Evolutionary conservation across 2,329 filamentous ascomycete species (phyloP), one percentile per base, ranked within the genome.

Genomic region (Daldinia sp.): DNA sequence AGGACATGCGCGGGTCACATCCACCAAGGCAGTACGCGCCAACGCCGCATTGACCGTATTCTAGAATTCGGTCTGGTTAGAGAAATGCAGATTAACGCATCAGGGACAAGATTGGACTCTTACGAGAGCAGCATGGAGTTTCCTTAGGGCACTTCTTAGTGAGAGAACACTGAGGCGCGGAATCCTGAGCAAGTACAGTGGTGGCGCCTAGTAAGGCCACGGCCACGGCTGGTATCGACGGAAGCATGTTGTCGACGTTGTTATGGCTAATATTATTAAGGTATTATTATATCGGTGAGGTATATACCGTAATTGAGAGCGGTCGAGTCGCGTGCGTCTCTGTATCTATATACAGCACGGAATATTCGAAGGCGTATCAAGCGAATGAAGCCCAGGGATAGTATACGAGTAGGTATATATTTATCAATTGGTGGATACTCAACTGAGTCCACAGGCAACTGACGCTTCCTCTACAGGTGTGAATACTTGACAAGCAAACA

Each of bases 21-120:
- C 96, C 96, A 75, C 96, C 96, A 20, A 99, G 88, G 78, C 96
- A 99, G 87, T 92, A 98, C 63, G 94, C 96, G 76, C 96, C 96
- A 63, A 94, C 89, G 83, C 95, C 96, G 77, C 96, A 98, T 81
- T 95, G 86, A 75, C 93, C 93, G 81, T 98, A 98, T 81, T 96
- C 93, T 97, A 76, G 57, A 74, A 46, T 62, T 60, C 51, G 53
- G n/a, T 10, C 15, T 30, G 15, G 56, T 69, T 65, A 69, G 67
- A 66, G 6, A 28, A 33, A 37, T 23, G 42, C 37, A 7, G 12
- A 15, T n/a, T 39, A 26, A 35, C 2, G 41, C 18, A 30, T 3
- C 28, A 20, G 23, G 12, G 6, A 42, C 35, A 39, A 39, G 28
- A 23, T 70, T 15, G 20, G 23, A 28, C 23, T 62, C 91, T 84